Percentiles rank a stretch among this genome's conserved stretches.
Evolutionary conservation across 1,284 basidiomycete species (phyloP).

Genomic region (Mycena sp.): DNA sequence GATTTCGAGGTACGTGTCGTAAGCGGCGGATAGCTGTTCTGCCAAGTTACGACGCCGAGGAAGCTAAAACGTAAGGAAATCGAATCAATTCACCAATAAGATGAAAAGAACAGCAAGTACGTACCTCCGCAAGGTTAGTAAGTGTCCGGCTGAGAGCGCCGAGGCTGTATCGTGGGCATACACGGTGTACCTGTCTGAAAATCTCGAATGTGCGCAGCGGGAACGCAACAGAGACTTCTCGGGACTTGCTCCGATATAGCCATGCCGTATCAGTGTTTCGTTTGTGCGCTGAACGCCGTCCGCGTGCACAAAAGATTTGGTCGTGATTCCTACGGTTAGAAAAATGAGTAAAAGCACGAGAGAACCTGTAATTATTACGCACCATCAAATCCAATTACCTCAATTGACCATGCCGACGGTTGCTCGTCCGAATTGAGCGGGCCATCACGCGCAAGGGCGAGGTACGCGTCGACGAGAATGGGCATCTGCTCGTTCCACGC

Average conservation of each 20-base stretch:
- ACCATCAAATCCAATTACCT: background rate
- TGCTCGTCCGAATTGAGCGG: background rate
- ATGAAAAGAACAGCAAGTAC: no score
- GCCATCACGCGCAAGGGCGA: background rate
- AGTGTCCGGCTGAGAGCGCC: constrained; percentile 7
- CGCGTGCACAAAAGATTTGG: background rate
- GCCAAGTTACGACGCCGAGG: background rate
- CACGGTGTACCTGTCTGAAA: constrained; percentile 25
- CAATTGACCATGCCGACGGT: background rate
- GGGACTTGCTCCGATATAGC: constrained; percentile 19
- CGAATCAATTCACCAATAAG: no score
- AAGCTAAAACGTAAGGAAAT: no score
- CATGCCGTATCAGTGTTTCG: constrained; percentile 19
- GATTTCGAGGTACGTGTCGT: constrained; percentile 18
- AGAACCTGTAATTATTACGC: background rate
- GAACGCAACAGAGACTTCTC: constrained; percentile 19
- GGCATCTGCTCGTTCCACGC: background rate
- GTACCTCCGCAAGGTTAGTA: background rate
- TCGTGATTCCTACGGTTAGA: no score
- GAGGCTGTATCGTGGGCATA: constrained; percentile 21
- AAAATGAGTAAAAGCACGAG: no score
- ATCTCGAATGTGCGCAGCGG: constrained; percentile 9
- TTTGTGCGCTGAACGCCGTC: background rate
- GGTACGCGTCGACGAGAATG: background rate
- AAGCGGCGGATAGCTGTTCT: constrained; percentile 10